Percentiles rank a stretch among this genome's conserved stretches.
phyloP scores from a whole-genome alignment of 2,329 filamentous ascomycete genomes.

The Phaeosphaeriaceae sp. region DNA sequence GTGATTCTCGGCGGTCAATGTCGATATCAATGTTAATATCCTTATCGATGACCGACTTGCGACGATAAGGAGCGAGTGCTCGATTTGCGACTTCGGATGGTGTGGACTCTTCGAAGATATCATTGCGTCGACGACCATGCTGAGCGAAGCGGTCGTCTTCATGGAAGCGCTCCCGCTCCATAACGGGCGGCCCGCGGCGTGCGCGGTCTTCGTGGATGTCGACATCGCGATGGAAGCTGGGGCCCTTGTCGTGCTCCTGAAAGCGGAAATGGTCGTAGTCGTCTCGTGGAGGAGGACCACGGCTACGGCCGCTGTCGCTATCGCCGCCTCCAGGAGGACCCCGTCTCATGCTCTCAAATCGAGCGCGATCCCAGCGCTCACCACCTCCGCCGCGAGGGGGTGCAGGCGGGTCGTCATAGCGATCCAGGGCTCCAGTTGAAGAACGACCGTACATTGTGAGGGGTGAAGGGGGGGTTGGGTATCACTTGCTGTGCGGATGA shows the following conservation, averaged over 20 bases:
- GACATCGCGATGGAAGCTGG: constrained; percentile 51
- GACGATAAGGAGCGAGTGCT: constrained; percentile 65
- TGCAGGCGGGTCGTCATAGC: constrained; percentile 47
- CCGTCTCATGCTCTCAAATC: constrained; percentile 55
- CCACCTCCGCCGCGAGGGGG: constrained; percentile 34
- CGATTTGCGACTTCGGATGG: constrained; percentile 57
- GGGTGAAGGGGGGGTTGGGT: constrained; percentile 4
- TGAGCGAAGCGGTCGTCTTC: constrained; percentile 61
- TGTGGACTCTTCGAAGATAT: constrained; percentile 56
- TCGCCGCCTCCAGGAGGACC: constrained; percentile 52
- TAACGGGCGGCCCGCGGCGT: constrained; percentile 46
- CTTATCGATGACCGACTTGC: constrained; percentile 64
- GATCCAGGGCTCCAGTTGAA: constrained; percentile 53
- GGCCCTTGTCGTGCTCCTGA: constrained; percentile 54
- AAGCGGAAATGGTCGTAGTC: constrained; percentile 49
- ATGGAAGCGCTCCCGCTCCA: constrained; percentile 60
- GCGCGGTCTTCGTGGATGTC: constrained; percentile 53
- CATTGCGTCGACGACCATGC: constrained; percentile 48
- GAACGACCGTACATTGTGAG: constrained; percentile 43
- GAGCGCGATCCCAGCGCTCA: constrained; percentile 59
- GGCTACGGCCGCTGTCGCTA: constrained; percentile 44
- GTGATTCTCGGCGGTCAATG: constrained; percentile 44
- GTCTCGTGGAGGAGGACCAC: constrained; percentile 33
- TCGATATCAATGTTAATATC: constrained; percentile 59
- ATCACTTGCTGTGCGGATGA: background rate